Conservation (phyloP, 2,329 filamentous ascomycete genomes). For the Sclerotinia spermophila region DNA sequence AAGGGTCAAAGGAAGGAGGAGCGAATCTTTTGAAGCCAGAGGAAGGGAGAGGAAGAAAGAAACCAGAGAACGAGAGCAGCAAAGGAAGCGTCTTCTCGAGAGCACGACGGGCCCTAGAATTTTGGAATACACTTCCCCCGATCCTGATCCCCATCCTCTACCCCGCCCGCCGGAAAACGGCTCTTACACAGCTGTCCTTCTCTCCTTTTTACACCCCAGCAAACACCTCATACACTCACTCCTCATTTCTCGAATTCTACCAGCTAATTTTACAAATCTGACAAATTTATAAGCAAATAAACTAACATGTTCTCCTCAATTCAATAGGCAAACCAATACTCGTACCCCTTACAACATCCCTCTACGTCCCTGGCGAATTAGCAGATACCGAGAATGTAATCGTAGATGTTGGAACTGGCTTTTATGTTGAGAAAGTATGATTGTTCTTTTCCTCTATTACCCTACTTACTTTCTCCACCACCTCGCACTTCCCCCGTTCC, state of each 20-base stretch:
- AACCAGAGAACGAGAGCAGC: not conserved
- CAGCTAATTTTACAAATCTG: too few relatives aligned
- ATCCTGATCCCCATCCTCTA: not conserved
- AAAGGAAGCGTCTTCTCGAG: too few relatives aligned
- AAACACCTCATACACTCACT: too few relatives aligned
- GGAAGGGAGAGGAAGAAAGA: not conserved
- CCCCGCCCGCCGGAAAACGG: too few relatives aligned
- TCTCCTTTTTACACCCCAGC: too few relatives aligned
- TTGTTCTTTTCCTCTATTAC: not conserved
- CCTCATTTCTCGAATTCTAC: too few relatives aligned
- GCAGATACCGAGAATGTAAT: constrained; percentile 72
- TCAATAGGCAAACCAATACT: constrained; percentile 58
- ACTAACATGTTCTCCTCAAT: too few relatives aligned
- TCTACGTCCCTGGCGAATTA: constrained; percentile 86
- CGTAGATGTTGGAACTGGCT: constrained; percentile 91
- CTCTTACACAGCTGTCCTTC: too few relatives aligned
- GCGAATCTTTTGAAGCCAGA: too few relatives aligned
- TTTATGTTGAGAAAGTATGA: constrained; percentile 83
- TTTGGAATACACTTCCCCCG: too few relatives aligned
- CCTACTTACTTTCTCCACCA: not conserved
- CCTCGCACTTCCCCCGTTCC: not conserved
- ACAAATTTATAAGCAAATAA: too few relatives aligned
- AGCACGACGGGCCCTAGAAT: too few relatives aligned
- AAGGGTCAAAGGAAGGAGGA: not conserved
- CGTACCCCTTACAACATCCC: constrained; percentile 89